Evolutionary conservation across 352 stramenopile species (phyloP).

Genomic region (Pythium monospermum): DNA sequence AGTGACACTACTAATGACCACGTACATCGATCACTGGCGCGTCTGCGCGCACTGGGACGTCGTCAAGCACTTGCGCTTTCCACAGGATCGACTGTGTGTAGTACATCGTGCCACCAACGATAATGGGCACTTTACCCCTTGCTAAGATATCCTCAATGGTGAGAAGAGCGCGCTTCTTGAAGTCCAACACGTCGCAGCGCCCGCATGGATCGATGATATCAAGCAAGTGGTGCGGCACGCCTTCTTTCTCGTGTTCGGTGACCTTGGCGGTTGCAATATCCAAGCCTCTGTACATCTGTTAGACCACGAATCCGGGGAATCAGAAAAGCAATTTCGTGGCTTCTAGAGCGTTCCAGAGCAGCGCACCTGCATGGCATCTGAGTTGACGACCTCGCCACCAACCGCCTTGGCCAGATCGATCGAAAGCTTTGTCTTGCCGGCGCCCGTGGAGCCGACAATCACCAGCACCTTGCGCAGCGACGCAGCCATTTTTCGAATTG

Average conservation of each 20-base stretch:
- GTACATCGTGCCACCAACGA: conserved; percentile 92
- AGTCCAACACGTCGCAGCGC: conserved; percentile 79
- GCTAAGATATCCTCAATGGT: conserved; percentile 82
- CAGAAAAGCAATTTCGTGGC: background rate
- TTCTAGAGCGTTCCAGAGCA: background rate
- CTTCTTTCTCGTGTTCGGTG: conserved; percentile 79
- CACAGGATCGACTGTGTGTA: conserved; percentile 90
- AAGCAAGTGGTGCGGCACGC: conserved; percentile 87
- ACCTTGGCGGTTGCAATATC: conserved; percentile 89
- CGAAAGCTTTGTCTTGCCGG: conserved; percentile 90
- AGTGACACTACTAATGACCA: background rate
- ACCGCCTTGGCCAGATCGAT: conserved; percentile 88
- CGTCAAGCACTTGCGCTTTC: conserved; percentile 82
- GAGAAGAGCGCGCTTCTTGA: conserved; percentile 62
- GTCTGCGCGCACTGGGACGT: conserved; percentile 33
- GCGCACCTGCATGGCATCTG: conserved; percentile 84
- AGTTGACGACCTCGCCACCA: conserved; percentile 89
- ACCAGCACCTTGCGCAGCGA: conserved; percentile 80
- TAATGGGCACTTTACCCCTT: conserved; percentile 85
- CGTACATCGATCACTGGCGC: conserved; percentile 18
- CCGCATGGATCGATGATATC: conserved; percentile 76
- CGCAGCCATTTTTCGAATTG: conserved; percentile 18
- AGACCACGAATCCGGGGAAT: background rate
- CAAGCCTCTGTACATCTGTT: conserved; percentile 82
- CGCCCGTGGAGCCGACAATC: conserved; percentile 88